phyloP scores from a whole-genome alignment of 192 early-diverging fungal genomes.

The Mortierella hygrophila region DNA sequence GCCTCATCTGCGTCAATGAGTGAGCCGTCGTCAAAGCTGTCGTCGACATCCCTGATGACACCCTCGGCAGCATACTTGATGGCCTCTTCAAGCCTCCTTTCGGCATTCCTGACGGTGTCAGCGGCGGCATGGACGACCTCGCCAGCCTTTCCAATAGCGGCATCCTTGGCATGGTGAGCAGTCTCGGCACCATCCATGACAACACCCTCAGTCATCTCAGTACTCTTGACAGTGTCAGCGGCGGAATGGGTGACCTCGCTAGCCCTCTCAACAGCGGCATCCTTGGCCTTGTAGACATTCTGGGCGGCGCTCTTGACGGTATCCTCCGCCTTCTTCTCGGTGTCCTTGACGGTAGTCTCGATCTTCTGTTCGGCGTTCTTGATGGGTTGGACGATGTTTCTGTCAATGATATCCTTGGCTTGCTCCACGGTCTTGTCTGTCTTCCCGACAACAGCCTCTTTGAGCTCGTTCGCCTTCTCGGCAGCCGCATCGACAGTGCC shows the following conservation, averaged over 20 bases:
- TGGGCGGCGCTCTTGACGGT: neutral
- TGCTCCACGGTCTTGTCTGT: neutral
- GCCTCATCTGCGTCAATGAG: neutral
- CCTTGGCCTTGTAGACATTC: neutral
- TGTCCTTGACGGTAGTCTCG: neutral
- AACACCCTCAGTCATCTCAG: neutral
- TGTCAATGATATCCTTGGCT: slow-evolving; percentile 6
- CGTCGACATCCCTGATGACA: neutral
- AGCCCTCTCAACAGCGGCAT: neutral
- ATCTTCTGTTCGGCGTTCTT: slow-evolving; percentile 2
- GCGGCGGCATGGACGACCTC: neutral
- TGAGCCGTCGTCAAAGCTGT: neutral
- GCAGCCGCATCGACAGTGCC: neutral
- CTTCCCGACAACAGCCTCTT: neutral
- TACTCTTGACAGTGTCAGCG: neutral
- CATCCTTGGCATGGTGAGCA: neutral
- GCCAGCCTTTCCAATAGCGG: neutral
- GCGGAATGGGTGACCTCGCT: neutral
- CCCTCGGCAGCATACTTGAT: neutral
- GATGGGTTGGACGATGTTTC: neutral
- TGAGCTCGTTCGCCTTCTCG: neutral
- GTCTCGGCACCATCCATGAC: neutral
- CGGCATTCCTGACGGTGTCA: neutral
- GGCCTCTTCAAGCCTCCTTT: neutral
- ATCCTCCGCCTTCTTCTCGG: neutral